These are phyloP conservation scores for Thermothelomyces thermophilus DNA, from an alignment of 2,329 filamentous ascomycete genomes.

Conservation along the genomic window DNA sequence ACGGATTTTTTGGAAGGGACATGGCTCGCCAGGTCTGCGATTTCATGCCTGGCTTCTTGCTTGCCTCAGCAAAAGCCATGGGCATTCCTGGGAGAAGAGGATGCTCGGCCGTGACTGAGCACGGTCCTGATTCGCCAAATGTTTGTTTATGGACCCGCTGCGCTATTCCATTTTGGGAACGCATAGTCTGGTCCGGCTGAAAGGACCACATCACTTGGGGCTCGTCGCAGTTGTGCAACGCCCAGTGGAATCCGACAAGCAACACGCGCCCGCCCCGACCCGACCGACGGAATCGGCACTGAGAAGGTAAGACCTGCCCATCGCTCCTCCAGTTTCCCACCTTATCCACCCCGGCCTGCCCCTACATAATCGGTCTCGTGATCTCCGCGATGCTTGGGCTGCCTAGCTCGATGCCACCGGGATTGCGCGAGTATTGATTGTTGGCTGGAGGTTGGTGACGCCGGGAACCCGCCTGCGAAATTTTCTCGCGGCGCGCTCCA, in stretches of 20 bases:
- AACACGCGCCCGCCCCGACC: constrained; percentile 21
- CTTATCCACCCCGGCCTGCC: constrained; percentile 28
- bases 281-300: constrained; percentile 21
- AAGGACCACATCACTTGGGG: constrained; percentile 21
- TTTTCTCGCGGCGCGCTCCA: constrained; percentile 23
- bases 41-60: too few relatives aligned
- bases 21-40: too few relatives aligned
- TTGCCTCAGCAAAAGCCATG: too few relatives aligned
- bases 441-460: constrained; percentile 21
- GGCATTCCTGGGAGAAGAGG: background rate
- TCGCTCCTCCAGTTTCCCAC: constrained; percentile 25
- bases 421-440: constrained; percentile 23
- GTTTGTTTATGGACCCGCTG: constrained; percentile 11
- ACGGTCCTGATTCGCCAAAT: constrained; percentile 14
- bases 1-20: too few relatives aligned
- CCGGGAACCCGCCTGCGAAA: constrained; percentile 23
- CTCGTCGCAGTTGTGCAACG: constrained; percentile 21
- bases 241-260: constrained; percentile 25
- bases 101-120: background rate
- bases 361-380: constrained; percentile 26
- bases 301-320: constrained; percentile 31
- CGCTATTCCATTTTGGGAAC: constrained; percentile 18
- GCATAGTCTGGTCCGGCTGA: constrained; percentile 20
- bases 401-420: constrained; percentile 24
- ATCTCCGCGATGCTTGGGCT: constrained; percentile 23